Evolutionary conservation across 176 grass and related monocot genomes (phyloP).

Genomic region (Dactylis glomerata): DNA sequence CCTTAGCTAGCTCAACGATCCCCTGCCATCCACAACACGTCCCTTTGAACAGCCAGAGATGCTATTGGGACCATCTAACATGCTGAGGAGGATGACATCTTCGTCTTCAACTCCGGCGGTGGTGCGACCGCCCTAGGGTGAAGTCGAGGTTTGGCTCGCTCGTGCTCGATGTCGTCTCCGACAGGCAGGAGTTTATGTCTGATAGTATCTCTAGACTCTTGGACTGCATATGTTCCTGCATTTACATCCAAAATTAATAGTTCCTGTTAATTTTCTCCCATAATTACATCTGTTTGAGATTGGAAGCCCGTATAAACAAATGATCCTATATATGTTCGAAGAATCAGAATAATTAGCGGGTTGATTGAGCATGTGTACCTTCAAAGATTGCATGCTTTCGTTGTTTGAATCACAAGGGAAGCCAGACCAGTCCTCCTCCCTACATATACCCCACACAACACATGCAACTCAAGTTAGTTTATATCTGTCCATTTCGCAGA

Average conservation of each 20-base stretch:
- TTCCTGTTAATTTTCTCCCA: background rate
- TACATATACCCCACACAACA: constrained; percentile 23
- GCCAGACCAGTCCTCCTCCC: constrained; percentile 43
- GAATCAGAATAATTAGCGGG: background rate
- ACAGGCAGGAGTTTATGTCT: constrained; percentile 65
- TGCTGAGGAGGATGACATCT: background rate
- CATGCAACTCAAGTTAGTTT: constrained; percentile 8
- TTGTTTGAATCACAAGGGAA: constrained; percentile 44
- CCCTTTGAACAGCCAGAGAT: constrained; percentile 18
- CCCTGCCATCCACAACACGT: constrained; percentile 2
- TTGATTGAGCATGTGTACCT: constrained; percentile 25
- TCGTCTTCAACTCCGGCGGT: constrained; percentile 19
- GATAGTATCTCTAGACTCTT: constrained; percentile 69
- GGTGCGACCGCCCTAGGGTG: constrained; percentile 52
- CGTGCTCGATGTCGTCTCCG: constrained; percentile 49
- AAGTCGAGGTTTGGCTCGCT: constrained; percentile 64
- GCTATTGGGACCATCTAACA: constrained; percentile 19
- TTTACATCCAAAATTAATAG: background rate
- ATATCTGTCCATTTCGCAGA: background rate
- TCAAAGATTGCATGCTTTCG: constrained; percentile 45
- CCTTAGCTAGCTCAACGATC: background rate
- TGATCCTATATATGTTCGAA: background rate
- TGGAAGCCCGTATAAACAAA: background rate
- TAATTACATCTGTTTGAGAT: background rate
- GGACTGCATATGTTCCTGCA: constrained; percentile 39